Evolutionary conservation across 495 filamentous ascomycete species (phyloP).

Genomic region (Penicillium canariense): DNA sequence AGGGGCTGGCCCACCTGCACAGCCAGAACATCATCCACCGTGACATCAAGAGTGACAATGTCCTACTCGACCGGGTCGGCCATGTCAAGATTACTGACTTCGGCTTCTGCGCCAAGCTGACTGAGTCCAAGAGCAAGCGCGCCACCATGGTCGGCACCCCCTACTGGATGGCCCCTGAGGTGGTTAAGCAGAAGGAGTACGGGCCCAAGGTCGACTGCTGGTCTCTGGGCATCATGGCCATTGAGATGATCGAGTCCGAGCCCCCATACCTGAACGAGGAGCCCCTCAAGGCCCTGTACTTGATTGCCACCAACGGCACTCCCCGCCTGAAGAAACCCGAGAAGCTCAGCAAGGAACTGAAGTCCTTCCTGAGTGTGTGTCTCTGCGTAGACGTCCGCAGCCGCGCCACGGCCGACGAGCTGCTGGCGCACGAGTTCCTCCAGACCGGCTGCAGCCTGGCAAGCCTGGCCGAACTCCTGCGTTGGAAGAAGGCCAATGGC

Average conservation of each 20-base stretch:
- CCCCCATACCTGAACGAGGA: constrained; percentile 98
- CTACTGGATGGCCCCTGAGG: constrained; percentile 99
- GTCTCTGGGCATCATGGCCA: constrained; percentile 99
- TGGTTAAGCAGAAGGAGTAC: constrained; percentile 99
- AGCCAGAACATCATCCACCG: constrained; percentile 96
- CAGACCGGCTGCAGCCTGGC: constrained; percentile 63
- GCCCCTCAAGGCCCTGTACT: constrained; percentile 89
- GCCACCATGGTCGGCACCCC: constrained; percentile 99
- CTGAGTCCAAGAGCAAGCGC: constrained; percentile 92
- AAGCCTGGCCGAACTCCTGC: constrained; percentile 81
- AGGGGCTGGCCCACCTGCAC: constrained; percentile 90
- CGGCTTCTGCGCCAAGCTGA: constrained; percentile 98
- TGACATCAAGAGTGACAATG: constrained; percentile 99
- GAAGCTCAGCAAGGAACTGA: constrained; percentile 93
- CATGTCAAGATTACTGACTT: constrained; percentile 99
- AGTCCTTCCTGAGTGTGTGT: constrained; percentile 92
- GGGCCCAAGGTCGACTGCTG: constrained; percentile 98
- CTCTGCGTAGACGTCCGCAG: constrained; percentile 95
- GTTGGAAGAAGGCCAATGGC: constrained; percentile 56
- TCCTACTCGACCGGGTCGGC: constrained; percentile 86
- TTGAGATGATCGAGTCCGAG: constrained; percentile 99
- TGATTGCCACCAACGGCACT: constrained; percentile 97
- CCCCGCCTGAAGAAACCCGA: constrained; percentile 96
- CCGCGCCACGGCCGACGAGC: constrained; percentile 84
- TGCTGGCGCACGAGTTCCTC: constrained; percentile 80